Evolutionary conservation across 2,329 filamentous ascomycete genomes (phyloP), one percentile per base, ranked within the genome.

Genomic region (Grosmannia huntii): DNA sequence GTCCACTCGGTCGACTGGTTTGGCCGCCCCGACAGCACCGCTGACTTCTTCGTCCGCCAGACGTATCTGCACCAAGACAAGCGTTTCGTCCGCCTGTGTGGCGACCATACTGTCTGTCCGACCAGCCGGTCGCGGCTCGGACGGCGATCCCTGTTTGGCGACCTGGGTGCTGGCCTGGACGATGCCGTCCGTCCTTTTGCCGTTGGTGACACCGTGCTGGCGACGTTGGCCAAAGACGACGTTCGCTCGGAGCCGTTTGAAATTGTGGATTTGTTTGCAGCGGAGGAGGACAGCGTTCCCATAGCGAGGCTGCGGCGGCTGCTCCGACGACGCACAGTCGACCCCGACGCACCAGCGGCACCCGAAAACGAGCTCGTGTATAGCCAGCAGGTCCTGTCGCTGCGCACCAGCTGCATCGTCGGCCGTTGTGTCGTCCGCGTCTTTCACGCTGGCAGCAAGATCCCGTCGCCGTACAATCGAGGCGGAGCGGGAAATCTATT

Each of bases 1-100:
- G 79, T 78, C 1, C 79, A 86, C 48, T 62, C 74, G 0, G 76
- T 91, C 0, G 75, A 80, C 61, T 84, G 81, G 69, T 80, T 81
- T 7, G 75, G 75, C 0, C 68, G 69, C 1, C 78, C 81, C 0
- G 74, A 73, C 0, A 67, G 66, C 0, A 65, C 64, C 0, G 71
- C 72, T 2, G 78, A 83, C 7, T 81, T 85, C 52, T 88, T 92
- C 60, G 78, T 91, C 2, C 79, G 89, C 0, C 85, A 89, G 63
- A 85, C 81, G 0, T 92, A 89, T 82, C 1, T 76, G 77, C 1
- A 70, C 76, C 1, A n/a, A n/a, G 76, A 85, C 1, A 78, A 80
- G 2, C 77, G 79, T 19, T 91, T 88, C 73, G 70, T 82, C 0
- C 81, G 80, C 0, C 68, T 90, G 0, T 68, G 76, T 10, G 61